Percentiles rank a stretch among this genome's conserved stretches.
phyloP scores from a whole-genome alignment of 139 green algal genomes.

The Micromonas commoda region DNA sequence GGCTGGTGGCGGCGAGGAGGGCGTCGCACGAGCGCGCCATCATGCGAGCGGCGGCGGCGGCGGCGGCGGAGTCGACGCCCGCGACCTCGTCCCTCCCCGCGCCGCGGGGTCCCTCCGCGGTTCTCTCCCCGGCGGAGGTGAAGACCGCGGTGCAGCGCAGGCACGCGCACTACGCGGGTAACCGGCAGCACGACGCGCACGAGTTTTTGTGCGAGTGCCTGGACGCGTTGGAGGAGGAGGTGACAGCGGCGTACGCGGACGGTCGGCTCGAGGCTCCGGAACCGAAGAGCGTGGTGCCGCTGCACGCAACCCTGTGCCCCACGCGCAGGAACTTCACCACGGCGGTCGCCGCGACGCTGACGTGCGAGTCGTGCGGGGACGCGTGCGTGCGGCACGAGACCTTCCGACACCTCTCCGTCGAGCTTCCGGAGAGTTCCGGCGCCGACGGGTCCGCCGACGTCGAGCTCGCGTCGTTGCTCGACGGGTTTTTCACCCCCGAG shows the following conservation, averaged over 20 bases:
- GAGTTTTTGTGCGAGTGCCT: conserved; percentile 2
- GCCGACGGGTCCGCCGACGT: background rate
- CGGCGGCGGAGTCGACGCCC: background rate
- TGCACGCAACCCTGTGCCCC: background rate
- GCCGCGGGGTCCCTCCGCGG: too few relatives aligned
- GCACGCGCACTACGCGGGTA: background rate
- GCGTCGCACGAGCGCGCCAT: background rate
- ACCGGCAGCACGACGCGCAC: conserved; percentile 2
- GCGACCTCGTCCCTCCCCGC: background rate
- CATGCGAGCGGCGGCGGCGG: background rate
- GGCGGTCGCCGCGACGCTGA: background rate
- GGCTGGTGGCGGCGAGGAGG: background rate
- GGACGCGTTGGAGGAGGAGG: background rate
- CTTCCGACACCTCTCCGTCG: background rate
- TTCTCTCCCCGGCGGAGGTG: background rate
- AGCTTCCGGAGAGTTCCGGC: background rate
- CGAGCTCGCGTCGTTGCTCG: background rate
- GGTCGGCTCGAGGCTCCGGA: background rate
- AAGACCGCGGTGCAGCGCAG: background rate
- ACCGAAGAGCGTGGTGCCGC: background rate
- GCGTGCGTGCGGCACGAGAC: background rate
- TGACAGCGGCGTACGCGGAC: background rate
- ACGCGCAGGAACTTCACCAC: background rate
- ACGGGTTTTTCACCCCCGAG: background rate
- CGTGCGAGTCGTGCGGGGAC: conserved; percentile 8